Base-by-base conservation (phyloP, 2,329 filamentous ascomycete genomes). In the Beauveria scarabaeidicola region DNA sequence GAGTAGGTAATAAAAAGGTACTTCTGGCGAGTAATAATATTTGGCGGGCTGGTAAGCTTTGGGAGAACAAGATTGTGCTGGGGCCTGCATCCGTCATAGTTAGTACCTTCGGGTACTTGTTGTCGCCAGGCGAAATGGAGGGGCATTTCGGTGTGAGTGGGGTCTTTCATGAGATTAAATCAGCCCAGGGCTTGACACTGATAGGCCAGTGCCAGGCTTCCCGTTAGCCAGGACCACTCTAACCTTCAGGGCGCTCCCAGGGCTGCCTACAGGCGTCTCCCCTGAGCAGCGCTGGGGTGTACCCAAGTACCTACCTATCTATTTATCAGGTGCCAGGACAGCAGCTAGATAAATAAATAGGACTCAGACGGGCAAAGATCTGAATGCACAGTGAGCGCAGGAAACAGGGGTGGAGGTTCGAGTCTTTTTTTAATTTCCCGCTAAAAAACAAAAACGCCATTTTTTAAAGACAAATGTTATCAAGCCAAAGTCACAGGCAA, bases 81-180 rank as follows among this genome's bases (percentile, higher is more conserved):
- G 47, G 47, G 47, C 40, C 10, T 46, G 21, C 43, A 23, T 3
- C n/a, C 5, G 13, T 19, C 55, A 5, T 32, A 21, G 56, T 52
- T 32, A 21, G 56, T 52, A 59, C 62, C 56, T 47, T 55, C 46
- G 21, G 46, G 54, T 61, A 61, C 46, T 52, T 52, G 54, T 56
- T 52, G 51, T 44, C 19, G 43, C 36, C 53, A 23, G 38, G 53
- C 19, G 54, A 50, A 52, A 25, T 46, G 50, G 53, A 52, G 58
- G 50, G 50, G 43, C 27, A 62, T 36, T 58, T 56, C 66, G 69
- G 74, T 74, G 70, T 76, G 75, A 69, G 72, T 76, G 73, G 70
- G 67, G 72, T 72, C 67, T 61, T 62, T 64, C 63, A 69, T 69
- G 72, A 77, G 74, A 77, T 78, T 76, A 77, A 67, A 67, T 70